phyloP scores from a whole-genome alignment of 306 rosid species.

The Castanospermum australe region DNA sequence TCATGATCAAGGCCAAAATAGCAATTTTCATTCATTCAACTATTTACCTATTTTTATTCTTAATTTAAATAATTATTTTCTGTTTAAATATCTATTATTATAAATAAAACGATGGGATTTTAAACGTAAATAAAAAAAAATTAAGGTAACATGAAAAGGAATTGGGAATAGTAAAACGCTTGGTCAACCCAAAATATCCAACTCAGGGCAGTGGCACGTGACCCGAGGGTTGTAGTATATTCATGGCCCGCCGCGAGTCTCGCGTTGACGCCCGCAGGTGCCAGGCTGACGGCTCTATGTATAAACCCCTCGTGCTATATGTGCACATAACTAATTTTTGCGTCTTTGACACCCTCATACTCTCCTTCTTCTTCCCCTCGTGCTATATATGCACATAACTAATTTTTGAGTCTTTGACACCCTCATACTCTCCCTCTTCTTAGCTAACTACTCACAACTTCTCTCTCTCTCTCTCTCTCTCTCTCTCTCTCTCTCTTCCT shows the following conservation, averaged over 20 bases:
- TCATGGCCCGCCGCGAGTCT: slow-evolving; percentile 33
- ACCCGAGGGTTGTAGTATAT: not conserved
- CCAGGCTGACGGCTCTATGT: slow-evolving; percentile 35
- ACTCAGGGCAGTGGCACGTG: not conserved
- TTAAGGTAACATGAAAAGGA: not conserved
- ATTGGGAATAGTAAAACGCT: not conserved
- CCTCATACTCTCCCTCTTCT: slow-evolving; percentile 37
- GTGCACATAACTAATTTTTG: slow-evolving; percentile 21
- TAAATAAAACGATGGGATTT: too few species aligned
- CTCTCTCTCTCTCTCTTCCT: not conserved
- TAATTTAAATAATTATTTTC: too few species aligned
- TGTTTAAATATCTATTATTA: not conserved
- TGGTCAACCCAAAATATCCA: slow-evolving; percentile 41
- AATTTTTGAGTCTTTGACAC: slow-evolving; percentile 40
- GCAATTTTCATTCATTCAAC: too few species aligned
- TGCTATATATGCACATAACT: slow-evolving; percentile 27
- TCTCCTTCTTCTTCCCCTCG: slow-evolving; percentile 25
- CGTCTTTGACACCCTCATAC: slow-evolving; percentile 42
- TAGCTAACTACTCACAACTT: slow-evolving; percentile 17
- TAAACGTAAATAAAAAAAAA: not conserved
- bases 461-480: not conserved
- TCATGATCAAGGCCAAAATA: too few species aligned
- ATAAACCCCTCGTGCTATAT: slow-evolving; percentile 19
- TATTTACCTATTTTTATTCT: too few species aligned
- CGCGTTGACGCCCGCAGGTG: slow-evolving; percentile 52